Percentiles rank a stretch among this genome's conserved stretches.
phyloP scores from a whole-genome alignment of 1,139 yeast species.

The Kluyveromyces sp. region DNA sequence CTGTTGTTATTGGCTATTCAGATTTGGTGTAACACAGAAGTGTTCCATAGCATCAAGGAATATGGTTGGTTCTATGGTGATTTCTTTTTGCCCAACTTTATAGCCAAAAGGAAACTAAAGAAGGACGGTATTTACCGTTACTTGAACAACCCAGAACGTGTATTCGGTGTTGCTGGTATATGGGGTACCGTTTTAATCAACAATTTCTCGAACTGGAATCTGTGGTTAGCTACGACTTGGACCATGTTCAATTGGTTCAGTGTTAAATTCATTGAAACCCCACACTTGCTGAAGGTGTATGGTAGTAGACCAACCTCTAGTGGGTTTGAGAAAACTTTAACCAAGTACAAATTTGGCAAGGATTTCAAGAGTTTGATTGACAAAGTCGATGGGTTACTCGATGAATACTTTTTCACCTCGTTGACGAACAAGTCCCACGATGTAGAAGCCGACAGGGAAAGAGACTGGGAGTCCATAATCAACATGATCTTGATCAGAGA shows the following conservation, averaged over 20 bases:
- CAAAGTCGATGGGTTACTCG: slow-evolving; percentile 22
- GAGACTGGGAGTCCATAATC: slow-evolving; percentile 21
- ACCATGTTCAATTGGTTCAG: slow-evolving; percentile 59
- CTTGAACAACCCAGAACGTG: slow-evolving; percentile 77
- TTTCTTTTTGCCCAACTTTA: slow-evolving; percentile 59
- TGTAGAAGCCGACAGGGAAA: slow-evolving; percentile 10
- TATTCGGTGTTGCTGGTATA: slow-evolving; percentile 74
- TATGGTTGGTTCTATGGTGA: slow-evolving; percentile 92
- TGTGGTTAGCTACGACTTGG: slow-evolving; percentile 58
- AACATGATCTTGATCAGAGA: slow-evolving; percentile 18
- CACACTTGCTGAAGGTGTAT: slow-evolving; percentile 73
- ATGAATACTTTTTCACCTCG: slow-evolving; percentile 16
- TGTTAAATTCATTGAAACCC: slow-evolving; percentile 68
- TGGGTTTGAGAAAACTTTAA: slow-evolving; percentile 58
- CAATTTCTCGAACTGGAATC: slow-evolving; percentile 48
- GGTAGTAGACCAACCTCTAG: slow-evolving; percentile 49
- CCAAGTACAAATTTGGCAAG: slow-evolving; percentile 31
- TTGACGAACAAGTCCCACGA: slow-evolving; percentile 7
- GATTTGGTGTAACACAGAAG: slow-evolving; percentile 65
- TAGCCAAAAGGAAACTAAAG: slow-evolving; percentile 42
- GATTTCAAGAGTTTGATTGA: slow-evolving; percentile 32
- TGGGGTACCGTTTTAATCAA: slow-evolving; percentile 71
- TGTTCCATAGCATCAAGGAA: slow-evolving; percentile 68
- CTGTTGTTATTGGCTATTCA: slow-evolving; percentile 57
- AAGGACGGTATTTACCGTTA: slow-evolving; percentile 82